Evolutionary conservation across 192 early-diverging fungal genomes (phyloP), one percentile per base, ranked within the genome.

Genomic region (Haplosporangium gracile): DNA sequence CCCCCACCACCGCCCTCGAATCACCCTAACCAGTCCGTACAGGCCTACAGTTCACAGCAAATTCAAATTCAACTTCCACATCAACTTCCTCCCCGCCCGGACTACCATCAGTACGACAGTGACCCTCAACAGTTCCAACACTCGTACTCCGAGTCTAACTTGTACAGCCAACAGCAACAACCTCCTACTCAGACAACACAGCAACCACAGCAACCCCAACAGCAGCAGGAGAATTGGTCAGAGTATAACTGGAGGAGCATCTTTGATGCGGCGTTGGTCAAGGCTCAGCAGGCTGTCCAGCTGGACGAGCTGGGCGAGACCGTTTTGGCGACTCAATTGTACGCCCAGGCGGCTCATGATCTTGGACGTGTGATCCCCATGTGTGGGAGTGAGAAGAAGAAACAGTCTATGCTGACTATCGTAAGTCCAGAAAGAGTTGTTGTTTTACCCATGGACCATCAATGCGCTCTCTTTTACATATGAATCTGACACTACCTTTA

Each of bases 221-320:
- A 47, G 11, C 55, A 68, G 22, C 75, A 72, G 32, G 81, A 82
- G 36, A 73, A 20, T 20, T 72, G 51, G 72, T 40, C 71, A 9
- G 82, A 84, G 1, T 60, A 24, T 42, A 53, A 45, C 2, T 85
- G 84, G 84, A 60, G 84, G 45, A 75, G 63, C 51, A 86, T 81
- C 42, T 86, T 86, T 75, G 84, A 86, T 72, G 84, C 75, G 0
- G 84, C 84, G 20, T 22, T 86, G 45, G 79, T 81, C 26, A 86
- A 86, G 26, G 84, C 84, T 45, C 84, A 86, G 72, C 84, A 86
- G 34, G 84, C 84, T 43, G 84, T 86, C 18, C 84, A 86, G 45
- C 40, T 81, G 65, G 84, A 86, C 51, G 84, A 86, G 70, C 60
- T 78, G 0, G 79, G 79, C 24, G 84, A 86, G 65, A 70, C 75